These are phyloP conservation scores for Rhizopogon sp. DNA, from an alignment of 768 basidiomycete genomes.

Conservation along the genomic window DNA sequence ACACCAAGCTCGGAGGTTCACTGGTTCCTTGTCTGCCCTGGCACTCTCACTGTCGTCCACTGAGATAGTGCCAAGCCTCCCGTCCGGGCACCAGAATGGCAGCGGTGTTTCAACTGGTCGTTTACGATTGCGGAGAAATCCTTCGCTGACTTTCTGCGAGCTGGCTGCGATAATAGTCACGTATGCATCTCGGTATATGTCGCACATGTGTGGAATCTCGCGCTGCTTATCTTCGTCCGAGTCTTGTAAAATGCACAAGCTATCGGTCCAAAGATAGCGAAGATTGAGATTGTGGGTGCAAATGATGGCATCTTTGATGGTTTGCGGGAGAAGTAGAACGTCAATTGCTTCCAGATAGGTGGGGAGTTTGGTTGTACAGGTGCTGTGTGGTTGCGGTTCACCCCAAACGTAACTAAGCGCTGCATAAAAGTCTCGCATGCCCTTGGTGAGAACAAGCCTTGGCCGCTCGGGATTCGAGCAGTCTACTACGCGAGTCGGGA, in stretches of 20 bases:
- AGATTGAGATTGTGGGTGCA: conserved; percentile 2
- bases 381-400: conserved; percentile 1
- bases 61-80: not conserved
- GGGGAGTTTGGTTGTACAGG: not conserved
- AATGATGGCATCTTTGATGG: conserved; percentile 6
- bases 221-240: conserved; percentile 12
- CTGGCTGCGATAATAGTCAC: conserved; percentile 5
- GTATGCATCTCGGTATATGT: conserved; percentile 9
- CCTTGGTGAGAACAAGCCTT: not conserved
- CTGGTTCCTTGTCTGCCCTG: not conserved
- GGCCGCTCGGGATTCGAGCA: conserved; percentile 3
- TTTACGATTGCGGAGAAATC: not conserved
- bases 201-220: conserved; percentile 16
- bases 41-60: not conserved
- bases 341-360: not conserved
- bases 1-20: conserved; percentile 5
- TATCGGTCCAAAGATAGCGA: conserved; percentile 15
- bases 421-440: conserved; percentile 1
- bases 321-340: conserved; percentile 1
- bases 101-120: not conserved
- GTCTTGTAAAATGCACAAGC: conserved; percentile 18
- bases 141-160: not conserved
- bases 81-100: conserved; percentile 7
- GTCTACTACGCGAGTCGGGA: conserved; percentile 3
- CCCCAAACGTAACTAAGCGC: conserved; percentile 8